These are phyloP conservation scores for Skeletonema marinoi DNA, from an alignment of 108 stramenopile species.

Conservation along the genomic window DNA sequence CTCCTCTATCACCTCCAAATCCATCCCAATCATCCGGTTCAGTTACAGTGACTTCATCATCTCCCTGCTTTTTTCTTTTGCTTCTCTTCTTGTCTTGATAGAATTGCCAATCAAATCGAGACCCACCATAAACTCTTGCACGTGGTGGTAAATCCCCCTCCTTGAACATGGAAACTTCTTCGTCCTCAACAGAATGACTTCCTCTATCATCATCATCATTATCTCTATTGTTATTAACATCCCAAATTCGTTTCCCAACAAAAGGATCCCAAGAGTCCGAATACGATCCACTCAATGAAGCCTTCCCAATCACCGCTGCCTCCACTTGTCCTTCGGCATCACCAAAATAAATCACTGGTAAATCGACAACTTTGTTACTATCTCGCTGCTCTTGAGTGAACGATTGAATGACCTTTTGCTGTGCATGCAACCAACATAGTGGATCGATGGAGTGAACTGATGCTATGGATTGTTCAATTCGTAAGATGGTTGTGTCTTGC, in stretches of 20 bases:
- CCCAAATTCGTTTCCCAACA: conserved; percentile 55
- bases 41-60: conserved; percentile 2
- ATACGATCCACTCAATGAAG: conserved; percentile 20
- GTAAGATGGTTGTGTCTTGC: conserved; percentile 24
- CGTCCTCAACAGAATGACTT: not conserved
- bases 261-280: conserved; percentile 53
- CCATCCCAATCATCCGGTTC: conserved; percentile 68
- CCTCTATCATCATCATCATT: not conserved
- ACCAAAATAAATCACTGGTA: conserved; percentile 58
- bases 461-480: conserved; percentile 62
- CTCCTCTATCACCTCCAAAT: conserved; percentile 62
- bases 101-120: conserved; percentile 62
- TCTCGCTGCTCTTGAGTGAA: conserved; percentile 3
- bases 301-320: conserved; percentile 54
- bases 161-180: conserved; percentile 26
- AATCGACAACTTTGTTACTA: not conserved
- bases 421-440: conserved; percentile 73
- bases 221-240: not conserved
- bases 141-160: conserved; percentile 46
- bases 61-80: not conserved
- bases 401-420: conserved; percentile 19
- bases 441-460: conserved; percentile 56
- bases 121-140: conserved; percentile 67
- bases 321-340: conserved; percentile 67
- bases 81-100: conserved; percentile 21